Conservation (phyloP, 2,329 filamentous ascomycete genomes). For the Epichloe festucae region DNA sequence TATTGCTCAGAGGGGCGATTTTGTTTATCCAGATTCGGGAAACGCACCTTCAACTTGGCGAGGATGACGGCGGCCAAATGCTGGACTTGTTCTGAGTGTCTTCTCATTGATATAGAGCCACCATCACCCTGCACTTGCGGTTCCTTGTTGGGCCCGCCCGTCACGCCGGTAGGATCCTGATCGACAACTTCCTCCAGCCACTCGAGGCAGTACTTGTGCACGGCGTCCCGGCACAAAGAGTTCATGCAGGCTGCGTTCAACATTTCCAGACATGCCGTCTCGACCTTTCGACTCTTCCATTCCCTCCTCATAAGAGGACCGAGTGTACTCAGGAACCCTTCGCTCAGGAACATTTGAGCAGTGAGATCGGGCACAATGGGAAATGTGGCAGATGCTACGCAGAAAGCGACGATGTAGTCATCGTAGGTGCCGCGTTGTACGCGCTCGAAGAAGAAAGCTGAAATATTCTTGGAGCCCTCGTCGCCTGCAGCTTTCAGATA, state of each 20-base stretch:
- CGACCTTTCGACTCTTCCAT: slow-evolving; percentile 75
- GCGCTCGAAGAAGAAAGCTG: slow-evolving; percentile 60
- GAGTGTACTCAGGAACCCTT: slow-evolving; percentile 71
- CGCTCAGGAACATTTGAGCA: slow-evolving; percentile 69
- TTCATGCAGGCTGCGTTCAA: slow-evolving; percentile 88
- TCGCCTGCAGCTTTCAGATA: slow-evolving; percentile 68
- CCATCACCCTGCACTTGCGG: slow-evolving; percentile 45
- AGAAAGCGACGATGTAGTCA: slow-evolving; percentile 83
- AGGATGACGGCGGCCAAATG: slow-evolving; percentile 61
- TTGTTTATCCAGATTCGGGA: neutral
- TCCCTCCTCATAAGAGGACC: slow-evolving; percentile 65
- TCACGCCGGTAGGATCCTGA: slow-evolving; percentile 48
- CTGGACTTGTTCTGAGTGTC: slow-evolving; percentile 48
- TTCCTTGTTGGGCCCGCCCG: slow-evolving; percentile 36
- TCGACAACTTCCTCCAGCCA: slow-evolving; percentile 81
- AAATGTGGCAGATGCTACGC: slow-evolving; percentile 79
- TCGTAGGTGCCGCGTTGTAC: slow-evolving; percentile 68
- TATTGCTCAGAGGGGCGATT: neutral
- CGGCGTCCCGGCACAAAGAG: slow-evolving; percentile 64
- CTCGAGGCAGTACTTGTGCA: slow-evolving; percentile 70
- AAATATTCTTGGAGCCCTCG: slow-evolving; percentile 55
- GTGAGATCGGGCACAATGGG: slow-evolving; percentile 69
- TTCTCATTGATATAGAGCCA: slow-evolving; percentile 46
- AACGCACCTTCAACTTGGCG: slow-evolving; percentile 50
- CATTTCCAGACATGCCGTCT: slow-evolving; percentile 76